A percentile compares a stretch with the other conserved stretches of the same genome.
These are phyloP conservation scores for Eutypa lata DNA, from an alignment of 2,329 filamentous ascomycete genomes.

Conservation along the genomic window DNA sequence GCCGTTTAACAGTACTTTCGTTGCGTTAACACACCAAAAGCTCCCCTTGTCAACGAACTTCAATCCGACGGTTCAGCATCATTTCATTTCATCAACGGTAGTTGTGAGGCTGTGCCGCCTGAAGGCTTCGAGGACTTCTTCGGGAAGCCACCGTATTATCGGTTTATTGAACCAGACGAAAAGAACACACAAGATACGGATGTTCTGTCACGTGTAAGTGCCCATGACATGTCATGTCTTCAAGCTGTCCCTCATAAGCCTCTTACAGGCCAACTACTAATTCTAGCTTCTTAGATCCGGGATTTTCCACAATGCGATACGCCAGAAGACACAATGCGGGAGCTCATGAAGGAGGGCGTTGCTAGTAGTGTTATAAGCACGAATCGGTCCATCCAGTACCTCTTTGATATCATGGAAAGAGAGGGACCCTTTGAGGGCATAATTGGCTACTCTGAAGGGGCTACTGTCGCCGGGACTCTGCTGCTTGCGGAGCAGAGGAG, in stretches of 20 bases:
- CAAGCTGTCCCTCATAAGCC: background rate
- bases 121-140: slow-evolving; percentile 56
- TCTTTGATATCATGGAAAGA: slow-evolving; percentile 31
- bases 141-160: slow-evolving; percentile 51
- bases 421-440: slow-evolving; percentile 31
- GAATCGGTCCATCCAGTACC: slow-evolving; percentile 37
- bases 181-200: slow-evolving; percentile 41
- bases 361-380: slow-evolving; percentile 36
- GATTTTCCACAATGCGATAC: slow-evolving; percentile 51
- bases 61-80: slow-evolving; percentile 41
- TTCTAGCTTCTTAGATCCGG: slow-evolving; percentile 34
- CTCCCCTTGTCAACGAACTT: slow-evolving; percentile 47
- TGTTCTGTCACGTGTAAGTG: slow-evolving; percentile 37
- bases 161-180: slow-evolving; percentile 50
- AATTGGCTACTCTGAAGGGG: slow-evolving; percentile 29
- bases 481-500: slow-evolving; percentile 27
- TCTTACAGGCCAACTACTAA: background rate
- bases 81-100: slow-evolving; percentile 52
- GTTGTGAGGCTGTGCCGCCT: slow-evolving; percentile 47
- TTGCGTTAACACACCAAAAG: slow-evolving; percentile 25
- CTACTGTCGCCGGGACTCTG: slow-evolving; percentile 27
- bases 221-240: background rate
- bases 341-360: slow-evolving; percentile 40
- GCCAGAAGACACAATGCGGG: slow-evolving; percentile 54
- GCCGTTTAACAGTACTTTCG: slow-evolving; percentile 2